A percentile compares a stretch with the other conserved stretches of the same genome.
Conservation (phyloP, 345 rosid species). For the Carallia brachiata region DNA sequence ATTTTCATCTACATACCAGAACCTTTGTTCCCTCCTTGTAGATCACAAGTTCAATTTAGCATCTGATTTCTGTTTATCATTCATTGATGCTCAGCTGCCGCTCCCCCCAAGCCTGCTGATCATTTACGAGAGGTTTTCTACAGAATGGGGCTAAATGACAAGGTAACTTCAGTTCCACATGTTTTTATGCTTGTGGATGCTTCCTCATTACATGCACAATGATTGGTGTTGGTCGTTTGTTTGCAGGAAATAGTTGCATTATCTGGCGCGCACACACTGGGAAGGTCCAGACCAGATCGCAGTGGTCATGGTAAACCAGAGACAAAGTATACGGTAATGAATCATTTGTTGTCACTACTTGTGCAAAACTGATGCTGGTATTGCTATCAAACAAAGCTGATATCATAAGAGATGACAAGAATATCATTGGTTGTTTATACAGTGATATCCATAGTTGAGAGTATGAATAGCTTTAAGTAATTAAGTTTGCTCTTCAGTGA, state of each 20-base stretch:
- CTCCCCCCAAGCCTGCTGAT: slow-evolving; percentile 81
- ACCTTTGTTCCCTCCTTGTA: neutral
- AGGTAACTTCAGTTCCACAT: slow-evolving; percentile 38
- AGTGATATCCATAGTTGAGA: no score
- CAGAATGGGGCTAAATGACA: slow-evolving; percentile 91
- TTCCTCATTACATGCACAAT: slow-evolving; percentile 1
- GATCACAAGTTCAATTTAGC: neutral
- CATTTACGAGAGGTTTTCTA: slow-evolving; percentile 82
- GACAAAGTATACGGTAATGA: slow-evolving; percentile 84
- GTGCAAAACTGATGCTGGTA: no score
- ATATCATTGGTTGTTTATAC: no score
- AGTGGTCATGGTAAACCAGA: slow-evolving; percentile 94
- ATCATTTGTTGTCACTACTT: neutral
- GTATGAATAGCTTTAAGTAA: no score
- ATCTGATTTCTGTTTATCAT: slow-evolving; percentile 13
- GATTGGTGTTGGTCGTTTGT: slow-evolving; percentile 13
- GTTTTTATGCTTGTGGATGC: neutral
- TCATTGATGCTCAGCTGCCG: slow-evolving; percentile 59
- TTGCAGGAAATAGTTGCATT: slow-evolving; percentile 87
- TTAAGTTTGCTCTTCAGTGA: no score
- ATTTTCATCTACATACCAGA: no score
- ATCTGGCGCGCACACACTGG: slow-evolving; percentile 96
- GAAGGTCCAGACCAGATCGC: slow-evolving; percentile 92
- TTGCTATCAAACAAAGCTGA: no score
- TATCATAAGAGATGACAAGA: no score